Base-by-base conservation (phyloP, 495 filamentous ascomycete genomes). In the Penicillium steckii region DNA sequence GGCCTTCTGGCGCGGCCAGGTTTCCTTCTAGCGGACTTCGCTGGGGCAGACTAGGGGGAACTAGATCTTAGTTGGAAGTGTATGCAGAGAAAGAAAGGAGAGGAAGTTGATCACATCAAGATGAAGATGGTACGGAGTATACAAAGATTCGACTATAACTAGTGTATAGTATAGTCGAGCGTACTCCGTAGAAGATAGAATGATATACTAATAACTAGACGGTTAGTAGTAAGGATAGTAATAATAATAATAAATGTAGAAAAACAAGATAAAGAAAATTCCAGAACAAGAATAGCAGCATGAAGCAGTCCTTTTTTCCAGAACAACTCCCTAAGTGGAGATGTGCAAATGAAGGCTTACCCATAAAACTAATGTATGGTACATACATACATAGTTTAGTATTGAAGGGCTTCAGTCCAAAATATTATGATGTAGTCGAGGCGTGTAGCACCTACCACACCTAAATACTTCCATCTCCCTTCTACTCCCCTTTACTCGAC, bases 1-100 rank as follows among this genome's bases (percentile, higher is more conserved):
- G 58, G 55, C 56, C 68, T 65, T 72, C 65, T 72, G 61, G 65
- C 62, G 67, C 65, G 53, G 59, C 58, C 63, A 57, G 27, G 57
- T 62, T 66, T 66, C 59, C 56, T 68, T 64, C 62, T 66, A 62
- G 62, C 59, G 59, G 50, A 50, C 60, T 66, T 61, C 57, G 46
- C 55, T 64, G 63, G 63, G 52, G 46, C 55, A 51, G 35, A 59
- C 62, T 64, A 59, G 49, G 52, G 47, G 35, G 44, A 57, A 45
- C 58, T 61, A 61, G 50, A 43, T 22, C 44, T 23, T 37, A 48
- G 51, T 38, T 18, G 43, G 38, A 41, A 9, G 18, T 41, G 19
- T 23, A 23, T 41, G 38, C 38, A 41, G 38, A 19, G 7, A 41
- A 10, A n/a, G 6, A 44, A 37, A 25, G n/a, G 32, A 25, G 27